Base-by-base conservation (phyloP, 345 rosid genomes). In the Brassica carinata region DNA sequence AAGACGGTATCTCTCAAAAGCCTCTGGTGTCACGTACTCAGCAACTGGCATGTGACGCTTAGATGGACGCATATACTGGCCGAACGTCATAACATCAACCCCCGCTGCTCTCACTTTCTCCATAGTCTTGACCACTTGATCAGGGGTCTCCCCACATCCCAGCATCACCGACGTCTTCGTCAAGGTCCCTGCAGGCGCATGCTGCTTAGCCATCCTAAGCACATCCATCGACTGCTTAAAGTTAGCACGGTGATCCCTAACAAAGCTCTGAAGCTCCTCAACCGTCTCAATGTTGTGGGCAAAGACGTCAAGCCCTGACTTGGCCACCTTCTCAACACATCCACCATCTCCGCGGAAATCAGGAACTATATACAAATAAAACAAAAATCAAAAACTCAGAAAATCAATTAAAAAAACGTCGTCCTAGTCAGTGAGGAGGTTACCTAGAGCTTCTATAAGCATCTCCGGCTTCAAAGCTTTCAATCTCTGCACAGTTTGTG, bases 221-320 rank as follows among this genome's bases (percentile, higher is more conserved):
- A 96, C 98, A 74, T 92, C 91, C 36, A 96, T 79, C 29, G 99
- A 96, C 85, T 96, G 98, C 87, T 89, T 91, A 72, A 96, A 94
- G 86, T 92, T 91, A 83, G 99, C 99, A 67, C 98, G 99, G 73
- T 76, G 94, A 76, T 96, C 99, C 33, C 99, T 84, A 17, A 96
- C 98, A 63, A 36, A 88, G 43, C 90, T 83, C 81, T 96, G 99
- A 82, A 92, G 99, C 80, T 91, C 98, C 82, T 94, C 97, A 15
- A 96, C 99, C 3, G 98, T 94, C 89, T 96, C 98, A 53, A 96
- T 94, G 79, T 96, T 96, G 85, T 96, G 99, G 75, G 98, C 99
- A 75, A 96, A 80, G 64, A 94, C 98, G 82, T 96, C 90, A 62
- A 96, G 83, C 45, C 97, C 98, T 13, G 98, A 92, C 84, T 76